Conservation (phyloP, 2,329 filamentous ascomycete species). For the Gnomoniopsis smithogilvyi region DNA sequence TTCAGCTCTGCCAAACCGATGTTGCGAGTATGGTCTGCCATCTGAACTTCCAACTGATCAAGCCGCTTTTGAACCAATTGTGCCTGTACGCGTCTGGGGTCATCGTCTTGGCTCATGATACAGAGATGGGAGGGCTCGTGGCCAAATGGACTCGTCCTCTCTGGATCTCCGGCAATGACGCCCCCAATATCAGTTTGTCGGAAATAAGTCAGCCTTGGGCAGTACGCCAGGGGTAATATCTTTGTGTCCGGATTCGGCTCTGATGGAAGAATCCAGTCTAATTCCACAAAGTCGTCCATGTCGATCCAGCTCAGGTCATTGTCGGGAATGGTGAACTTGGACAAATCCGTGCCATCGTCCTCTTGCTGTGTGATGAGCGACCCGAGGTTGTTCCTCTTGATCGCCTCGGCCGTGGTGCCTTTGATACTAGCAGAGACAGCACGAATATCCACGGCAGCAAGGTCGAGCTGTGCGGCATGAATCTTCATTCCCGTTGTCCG, state of each 20-base stretch:
- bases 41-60: slow-evolving; percentile 73
- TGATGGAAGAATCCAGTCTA: slow-evolving; percentile 92
- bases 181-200: slow-evolving; percentile 90
- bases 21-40: slow-evolving; percentile 68
- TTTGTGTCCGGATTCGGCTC: slow-evolving; percentile 90
- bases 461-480: slow-evolving; percentile 88
- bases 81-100: slow-evolving; percentile 84
- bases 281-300: slow-evolving; percentile 98
- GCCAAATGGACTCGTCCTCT: slow-evolving; percentile 84
- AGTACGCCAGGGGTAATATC: slow-evolving; percentile 87
- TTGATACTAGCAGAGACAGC: slow-evolving; percentile 89
- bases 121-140: slow-evolving; percentile 92
- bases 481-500: slow-evolving; percentile 93
- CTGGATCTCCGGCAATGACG: slow-evolving; percentile 73
- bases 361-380: slow-evolving; percentile 52
- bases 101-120: slow-evolving; percentile 87
- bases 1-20: slow-evolving; percentile 74
- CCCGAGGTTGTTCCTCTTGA: slow-evolving; percentile 58
- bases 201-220: slow-evolving; percentile 96
- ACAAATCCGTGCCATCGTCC: slow-evolving; percentile 65
- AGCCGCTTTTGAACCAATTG: slow-evolving; percentile 81
- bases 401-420: slow-evolving; percentile 73
- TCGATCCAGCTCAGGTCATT: slow-evolving; percentile 96
- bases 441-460: slow-evolving; percentile 86
- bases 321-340: slow-evolving; percentile 91